Conservation (phyloP, 768 basidiomycete genomes). For the Kwoniella sp. region DNA sequence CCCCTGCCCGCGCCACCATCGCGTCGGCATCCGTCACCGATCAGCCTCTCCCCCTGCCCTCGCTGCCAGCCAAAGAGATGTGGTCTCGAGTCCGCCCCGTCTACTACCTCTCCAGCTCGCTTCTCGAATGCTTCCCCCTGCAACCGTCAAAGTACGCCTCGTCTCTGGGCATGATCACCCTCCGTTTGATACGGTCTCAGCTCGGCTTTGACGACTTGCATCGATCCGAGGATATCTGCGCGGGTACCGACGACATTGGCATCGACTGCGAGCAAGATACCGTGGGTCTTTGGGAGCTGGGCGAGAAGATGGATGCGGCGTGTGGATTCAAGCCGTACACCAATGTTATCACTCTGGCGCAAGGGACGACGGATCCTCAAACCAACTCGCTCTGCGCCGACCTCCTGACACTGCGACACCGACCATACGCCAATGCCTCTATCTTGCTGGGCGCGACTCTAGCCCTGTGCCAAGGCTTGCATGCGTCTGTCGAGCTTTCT, state of each 20-base stretch:
- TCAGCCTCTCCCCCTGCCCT: background rate
- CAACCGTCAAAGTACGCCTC: slow-evolving; percentile 34
- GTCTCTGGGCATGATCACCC: slow-evolving; percentile 24
- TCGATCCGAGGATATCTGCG: slow-evolving; percentile 27
- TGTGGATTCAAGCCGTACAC: background rate
- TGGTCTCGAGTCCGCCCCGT: slow-evolving; percentile 6
- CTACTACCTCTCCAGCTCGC: slow-evolving; percentile 27
- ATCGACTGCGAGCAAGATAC: background rate
- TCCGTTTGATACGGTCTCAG: slow-evolving; percentile 30
- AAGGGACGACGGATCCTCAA: background rate
- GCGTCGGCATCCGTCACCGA: background rate
- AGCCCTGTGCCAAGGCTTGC: background rate
- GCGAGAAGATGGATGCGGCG: background rate
- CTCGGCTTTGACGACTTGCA: slow-evolving; percentile 37
- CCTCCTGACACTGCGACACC: slow-evolving; percentile 4
- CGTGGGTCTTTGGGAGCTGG: slow-evolving; percentile 14
- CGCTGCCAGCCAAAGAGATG: background rate
- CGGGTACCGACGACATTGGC: slow-evolving; percentile 30
- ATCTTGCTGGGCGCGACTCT: background rate
- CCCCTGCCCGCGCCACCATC: background rate
- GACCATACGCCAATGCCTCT: slow-evolving; percentile 9
- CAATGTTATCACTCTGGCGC: background rate
- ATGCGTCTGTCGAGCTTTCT: background rate
- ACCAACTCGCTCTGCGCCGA: background rate
- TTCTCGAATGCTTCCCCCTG: slow-evolving; percentile 39